Evolutionary conservation across 805 yeast species (phyloP), one percentile per base, ranked within the genome.

Genomic region (Novakomyces olei): DNA sequence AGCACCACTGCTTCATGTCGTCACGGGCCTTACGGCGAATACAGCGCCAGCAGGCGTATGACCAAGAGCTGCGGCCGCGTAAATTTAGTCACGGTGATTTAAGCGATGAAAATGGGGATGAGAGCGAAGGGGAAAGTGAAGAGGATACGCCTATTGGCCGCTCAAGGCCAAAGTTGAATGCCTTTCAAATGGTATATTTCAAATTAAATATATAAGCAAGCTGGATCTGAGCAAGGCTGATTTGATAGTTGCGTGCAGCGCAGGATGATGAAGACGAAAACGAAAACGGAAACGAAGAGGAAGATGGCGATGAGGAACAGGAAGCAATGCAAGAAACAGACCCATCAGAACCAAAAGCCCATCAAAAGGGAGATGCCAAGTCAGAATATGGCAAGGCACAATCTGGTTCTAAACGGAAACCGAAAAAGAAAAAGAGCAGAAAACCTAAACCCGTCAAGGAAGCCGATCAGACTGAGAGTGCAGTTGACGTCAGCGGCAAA

Each of bases 381-480:
- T 16, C 19, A 19, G 15, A n/a, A 23, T 10, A 26, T 16, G 8
- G 19, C 36, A 10, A 8, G 30, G 18, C 24, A 25, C 27, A 8
- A 15, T 26, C 29, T 16, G 27, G 25, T 9, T 26, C 29, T 27
- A 41, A 40, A 24, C 35, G 33, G 26, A 38, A 35, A 32, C 15
- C 33, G 27, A 41, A 41, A 30, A 39, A 38, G 26, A 34, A 40
- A 27, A 12, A 20, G 17, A 35, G 29, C 26, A 35, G 34, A 15
- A 25, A 24, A 27, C 14, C 10, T 9, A 4, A 14, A 18, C n/a
- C 7, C 8, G 26, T 14, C 14, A 30, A 30, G 3, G 36, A 18
- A 4, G 15, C 30, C n/a, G 43, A 40, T 18, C 40, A 36, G 12
- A 37, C 37, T 18, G 44, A 37, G 24, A 19, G 26, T 12, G 44